phyloP scores from a whole-genome alignment of 2,329 filamentous ascomycete species.

The Aspergillus ochraceoroseus region DNA sequence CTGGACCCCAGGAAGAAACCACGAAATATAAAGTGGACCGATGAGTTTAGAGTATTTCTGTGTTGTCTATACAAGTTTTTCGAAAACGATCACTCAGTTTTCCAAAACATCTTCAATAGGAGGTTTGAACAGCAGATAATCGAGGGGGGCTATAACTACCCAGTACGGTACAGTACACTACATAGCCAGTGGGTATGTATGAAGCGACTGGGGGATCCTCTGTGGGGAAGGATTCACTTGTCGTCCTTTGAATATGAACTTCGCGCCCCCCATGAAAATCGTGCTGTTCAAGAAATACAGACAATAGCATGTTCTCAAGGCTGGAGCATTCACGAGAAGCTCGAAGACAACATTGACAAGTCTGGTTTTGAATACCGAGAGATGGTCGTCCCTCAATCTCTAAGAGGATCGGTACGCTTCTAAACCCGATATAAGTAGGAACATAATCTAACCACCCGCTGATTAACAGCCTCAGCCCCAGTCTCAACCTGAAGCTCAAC shows the following conservation, averaged over 20 bases:
- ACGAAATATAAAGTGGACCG: neutral
- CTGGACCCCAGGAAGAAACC: neutral
- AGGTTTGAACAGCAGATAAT: constrained; percentile 23
- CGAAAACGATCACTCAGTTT: constrained; percentile 4
- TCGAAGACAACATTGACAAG: constrained; percentile 13
- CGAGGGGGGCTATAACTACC: constrained; percentile 10
- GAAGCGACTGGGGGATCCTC: constrained; percentile 12
- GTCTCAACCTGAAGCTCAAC: too few species aligned
- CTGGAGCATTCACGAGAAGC: constrained; percentile 12
- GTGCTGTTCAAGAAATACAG: constrained; percentile 14
- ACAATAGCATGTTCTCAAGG: constrained; percentile 9
- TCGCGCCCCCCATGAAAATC: constrained; percentile 20
- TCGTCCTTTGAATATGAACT: constrained; percentile 19
- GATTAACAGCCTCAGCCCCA: too few species aligned
- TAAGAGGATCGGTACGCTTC: too few species aligned
- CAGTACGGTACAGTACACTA: too few species aligned
- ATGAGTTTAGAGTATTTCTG: constrained; percentile 18
- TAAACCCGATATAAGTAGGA: too few species aligned
- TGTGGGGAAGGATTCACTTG: constrained; percentile 26
- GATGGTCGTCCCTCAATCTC: neutral
- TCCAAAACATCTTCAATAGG: constrained; percentile 26
- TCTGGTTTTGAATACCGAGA: constrained; percentile 5
- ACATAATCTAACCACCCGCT: too few species aligned
- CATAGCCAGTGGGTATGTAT: constrained; percentile 27
- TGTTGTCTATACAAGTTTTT: constrained; percentile 30